A percentile compares a stretch with the other conserved stretches of the same genome.
phyloP scores from a whole-genome alignment of 169 alveolate genomes.

The Miamiensis avidus region DNA sequence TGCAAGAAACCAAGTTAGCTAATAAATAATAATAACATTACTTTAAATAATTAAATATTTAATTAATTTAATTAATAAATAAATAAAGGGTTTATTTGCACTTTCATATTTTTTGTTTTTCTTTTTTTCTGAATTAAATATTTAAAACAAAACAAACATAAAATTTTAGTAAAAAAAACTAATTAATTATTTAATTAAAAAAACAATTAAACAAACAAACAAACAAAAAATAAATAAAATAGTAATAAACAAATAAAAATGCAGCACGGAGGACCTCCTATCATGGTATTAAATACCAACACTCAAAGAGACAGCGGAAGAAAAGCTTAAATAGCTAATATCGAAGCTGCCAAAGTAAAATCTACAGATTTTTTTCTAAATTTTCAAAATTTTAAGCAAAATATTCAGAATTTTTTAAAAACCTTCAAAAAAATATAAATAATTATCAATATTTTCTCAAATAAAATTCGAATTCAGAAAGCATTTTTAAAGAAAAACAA shows the following conservation, averaged over 20 bases:
- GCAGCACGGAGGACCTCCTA: conserved; percentile 68
- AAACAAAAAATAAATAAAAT: conserved; percentile 22
- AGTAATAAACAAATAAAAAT: conserved; percentile 21
- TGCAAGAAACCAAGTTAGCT: no score
- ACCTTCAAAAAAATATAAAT: not conserved
- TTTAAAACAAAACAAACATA: no score
- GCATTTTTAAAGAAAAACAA: not conserved
- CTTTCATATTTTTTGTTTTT: no score
- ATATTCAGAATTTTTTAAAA: not conserved
- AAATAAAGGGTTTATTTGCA: no score
- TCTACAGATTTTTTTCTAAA: not conserved
- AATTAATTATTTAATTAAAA: no score
- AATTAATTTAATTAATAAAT: no score
- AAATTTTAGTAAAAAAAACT: no score
- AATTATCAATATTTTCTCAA: not conserved
- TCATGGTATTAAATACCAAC: conserved; percentile 80
- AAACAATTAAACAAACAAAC: conserved; percentile 20
- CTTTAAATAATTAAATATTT: no score
- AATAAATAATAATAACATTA: no score
- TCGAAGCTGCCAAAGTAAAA: conserved; percentile 92
- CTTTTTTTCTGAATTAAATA: no score
- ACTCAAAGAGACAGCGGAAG: conserved; percentile 90
- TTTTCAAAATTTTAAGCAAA: not conserved
- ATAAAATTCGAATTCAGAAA: not conserved
- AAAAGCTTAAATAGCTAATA: conserved; percentile 88